Conservation (phyloP, 2,329 filamentous ascomycete genomes). For the Colletotrichum abscissum region DNA sequence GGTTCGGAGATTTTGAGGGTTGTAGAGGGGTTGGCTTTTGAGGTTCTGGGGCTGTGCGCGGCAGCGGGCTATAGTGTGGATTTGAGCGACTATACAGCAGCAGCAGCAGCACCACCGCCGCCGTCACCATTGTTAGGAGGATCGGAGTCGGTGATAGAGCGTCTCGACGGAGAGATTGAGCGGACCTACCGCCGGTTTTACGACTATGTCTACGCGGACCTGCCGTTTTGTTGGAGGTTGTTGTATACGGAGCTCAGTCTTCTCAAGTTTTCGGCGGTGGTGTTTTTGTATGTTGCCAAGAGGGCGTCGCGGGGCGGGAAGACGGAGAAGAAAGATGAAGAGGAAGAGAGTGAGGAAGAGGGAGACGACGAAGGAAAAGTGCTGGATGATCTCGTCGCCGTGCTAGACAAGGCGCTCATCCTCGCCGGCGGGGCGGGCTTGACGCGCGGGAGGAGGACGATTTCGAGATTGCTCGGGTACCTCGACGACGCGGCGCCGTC, state of each 20-base stretch:
- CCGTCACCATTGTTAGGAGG: no score
- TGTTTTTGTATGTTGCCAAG: not conserved
- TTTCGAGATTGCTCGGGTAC: slow-evolving; percentile 51
- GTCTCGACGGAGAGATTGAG: slow-evolving; percentile 22
- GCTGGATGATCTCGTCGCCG: slow-evolving; percentile 69
- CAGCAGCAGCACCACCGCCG: not conserved
- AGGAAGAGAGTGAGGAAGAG: not conserved
- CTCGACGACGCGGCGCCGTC: not conserved
- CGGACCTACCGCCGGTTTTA: slow-evolving; percentile 61
- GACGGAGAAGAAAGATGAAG: not conserved
- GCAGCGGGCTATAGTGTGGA: not conserved
- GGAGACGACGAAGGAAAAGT: slow-evolving; percentile 5
- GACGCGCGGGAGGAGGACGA: slow-evolving; percentile 60
- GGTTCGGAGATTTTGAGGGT: not conserved
- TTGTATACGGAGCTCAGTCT: slow-evolving; percentile 79
- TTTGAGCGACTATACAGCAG: not conserved
- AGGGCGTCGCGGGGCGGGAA: not conserved
- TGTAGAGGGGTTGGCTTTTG: not conserved
- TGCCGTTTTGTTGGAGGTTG: slow-evolving; percentile 76
- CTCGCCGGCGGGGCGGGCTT: slow-evolving; percentile 73
- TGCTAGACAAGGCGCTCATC: slow-evolving; percentile 82
- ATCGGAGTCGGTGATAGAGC: not conserved
- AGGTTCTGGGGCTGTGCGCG: not conserved
- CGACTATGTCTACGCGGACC: slow-evolving; percentile 73
- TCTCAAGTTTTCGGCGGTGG: slow-evolving; percentile 60